Base-by-base conservation (phyloP, 2,329 filamentous ascomycete genomes). In the Hypoxylon sp. region DNA sequence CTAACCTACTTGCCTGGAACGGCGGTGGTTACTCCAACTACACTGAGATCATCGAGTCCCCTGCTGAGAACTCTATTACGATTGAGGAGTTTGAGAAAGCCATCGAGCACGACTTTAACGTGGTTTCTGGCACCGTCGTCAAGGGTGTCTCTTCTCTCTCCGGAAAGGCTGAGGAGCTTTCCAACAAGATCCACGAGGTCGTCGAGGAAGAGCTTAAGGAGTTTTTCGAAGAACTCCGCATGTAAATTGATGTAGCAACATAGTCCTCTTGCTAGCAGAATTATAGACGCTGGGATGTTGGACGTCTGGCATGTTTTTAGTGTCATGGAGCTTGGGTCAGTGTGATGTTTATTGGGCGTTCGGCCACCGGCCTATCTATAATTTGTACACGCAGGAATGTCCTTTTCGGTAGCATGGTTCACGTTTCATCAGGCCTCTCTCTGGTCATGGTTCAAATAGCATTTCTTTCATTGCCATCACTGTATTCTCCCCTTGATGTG, bases 1-100 rank as follows among this genome's bases (percentile, higher is more conserved):
- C 90, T 79, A 99, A 99, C 88, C 86, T 97, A 78, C 93, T 99
- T 69, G 95, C 95, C 81, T 99, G 94, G 95, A 99, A 99, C 88
- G 96, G 96, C 79, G 96, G 94, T 83, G 96, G 96, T 77, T 91
- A 88, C 78, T 90, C 87, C 84, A 97, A 99, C 91, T 97, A 92
- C 88, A 87, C 88, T 67, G 85, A 91, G 74, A 97, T 97, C 76
- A 81, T 97, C 70, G 82, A 80, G 72, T 74, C 80, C 54, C 73
- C 80, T 59, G 79, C 82, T 47, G 79, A 80, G 45, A 71, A 77
- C 34, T 71, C 79, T 25, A 65, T 80, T 48, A 78, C 80, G 27
- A 81, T 92, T 68, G 81, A 89, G 71, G 84, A 90, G 68, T 81
- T 90, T 55, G 86, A 90, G 81, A 79, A 85, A 74, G 83, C 83